Evolutionary conservation across 1,284 basidiomycete genomes (phyloP).

Genomic region (Marasmius fiardii): DNA sequence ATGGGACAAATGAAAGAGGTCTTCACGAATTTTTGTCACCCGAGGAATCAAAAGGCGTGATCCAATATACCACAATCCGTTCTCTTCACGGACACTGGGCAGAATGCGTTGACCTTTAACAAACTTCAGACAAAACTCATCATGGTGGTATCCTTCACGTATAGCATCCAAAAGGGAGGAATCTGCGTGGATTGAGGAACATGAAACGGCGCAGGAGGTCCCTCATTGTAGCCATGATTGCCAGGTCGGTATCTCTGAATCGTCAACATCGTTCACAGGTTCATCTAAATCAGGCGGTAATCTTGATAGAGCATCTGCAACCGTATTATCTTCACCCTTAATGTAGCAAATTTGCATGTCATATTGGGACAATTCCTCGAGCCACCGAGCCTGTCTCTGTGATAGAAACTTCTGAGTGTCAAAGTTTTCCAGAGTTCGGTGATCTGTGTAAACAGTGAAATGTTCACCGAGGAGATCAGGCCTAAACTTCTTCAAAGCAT

Average conservation of each 20-base stretch:
- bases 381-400: conserved; percentile 29
- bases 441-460: conserved; percentile 35
- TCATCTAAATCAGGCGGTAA: not conserved
- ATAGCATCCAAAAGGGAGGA: not conserved
- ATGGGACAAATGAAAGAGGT: conserved; percentile 19
- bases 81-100: not conserved
- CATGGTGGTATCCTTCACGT: not conserved
- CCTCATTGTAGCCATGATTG: not conserved
- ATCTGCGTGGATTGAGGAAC: not conserved
- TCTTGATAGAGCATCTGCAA: conserved; percentile 19
- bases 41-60: conserved; percentile 23
- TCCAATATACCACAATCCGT: conserved; percentile 22
- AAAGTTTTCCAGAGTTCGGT: conserved; percentile 35
- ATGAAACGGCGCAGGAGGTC: not conserved
- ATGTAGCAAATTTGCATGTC: conserved; percentile 19
- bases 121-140: conserved; percentile 11
- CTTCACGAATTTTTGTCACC: conserved; percentile 12
- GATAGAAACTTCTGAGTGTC: conserved; percentile 30
- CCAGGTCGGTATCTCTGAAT: not conserved
- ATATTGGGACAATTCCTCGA: conserved; percentile 28
- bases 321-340: conserved; percentile 18
- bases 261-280: conserved; percentile 7
- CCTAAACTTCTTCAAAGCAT: conserved; percentile 28
- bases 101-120: conserved; percentile 4
- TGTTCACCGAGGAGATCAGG: conserved; percentile 25